Percentiles rank a stretch among this genome's conserved stretches.
Conservation (phyloP, 441 rosid genomes). For the Breynia disticha region DNA sequence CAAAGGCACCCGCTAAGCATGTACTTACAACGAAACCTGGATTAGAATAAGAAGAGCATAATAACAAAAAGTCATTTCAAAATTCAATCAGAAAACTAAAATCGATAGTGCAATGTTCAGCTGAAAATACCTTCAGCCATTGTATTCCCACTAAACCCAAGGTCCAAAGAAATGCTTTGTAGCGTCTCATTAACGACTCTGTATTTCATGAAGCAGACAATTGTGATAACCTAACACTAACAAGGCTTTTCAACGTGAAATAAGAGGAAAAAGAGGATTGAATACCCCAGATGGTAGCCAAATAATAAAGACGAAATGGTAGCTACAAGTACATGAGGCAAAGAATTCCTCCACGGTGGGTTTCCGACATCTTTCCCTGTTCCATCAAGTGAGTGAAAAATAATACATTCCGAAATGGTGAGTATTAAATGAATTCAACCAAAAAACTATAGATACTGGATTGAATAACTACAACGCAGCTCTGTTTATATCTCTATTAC, state of each 20-base stretch:
- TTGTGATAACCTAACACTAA: not conserved
- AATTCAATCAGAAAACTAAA: not conserved
- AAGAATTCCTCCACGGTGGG: conserved; percentile 55
- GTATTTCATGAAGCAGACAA: conserved; percentile 10
- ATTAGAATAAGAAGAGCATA: conserved; percentile 4
- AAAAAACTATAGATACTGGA: not conserved
- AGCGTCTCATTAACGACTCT: conserved; percentile 84
- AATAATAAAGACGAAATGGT: conserved; percentile 48
- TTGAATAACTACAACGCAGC: no score
- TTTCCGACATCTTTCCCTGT: conserved; percentile 50
- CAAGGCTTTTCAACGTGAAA: conserved; percentile 6
- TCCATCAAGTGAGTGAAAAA: conserved; percentile 45
- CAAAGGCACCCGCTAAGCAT: conserved; percentile 85
- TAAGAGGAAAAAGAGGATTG: conserved; percentile 3
- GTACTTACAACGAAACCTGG: conserved; percentile 90
- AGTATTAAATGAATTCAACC: not conserved
- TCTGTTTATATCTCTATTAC: no score
- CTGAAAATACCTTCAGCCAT: conserved; percentile 61
- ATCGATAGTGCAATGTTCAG: not conserved
- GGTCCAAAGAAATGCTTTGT: conserved; percentile 64
- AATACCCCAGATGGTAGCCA: conserved; percentile 58
- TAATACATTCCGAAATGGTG: conserved; percentile 11
- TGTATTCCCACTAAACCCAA: conserved; percentile 65
- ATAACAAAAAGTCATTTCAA: conserved; percentile 3
- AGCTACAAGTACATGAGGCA: conserved; percentile 46